Conservation (phyloP, 139 green algal species). For the Picochlorum sp. region DNA sequence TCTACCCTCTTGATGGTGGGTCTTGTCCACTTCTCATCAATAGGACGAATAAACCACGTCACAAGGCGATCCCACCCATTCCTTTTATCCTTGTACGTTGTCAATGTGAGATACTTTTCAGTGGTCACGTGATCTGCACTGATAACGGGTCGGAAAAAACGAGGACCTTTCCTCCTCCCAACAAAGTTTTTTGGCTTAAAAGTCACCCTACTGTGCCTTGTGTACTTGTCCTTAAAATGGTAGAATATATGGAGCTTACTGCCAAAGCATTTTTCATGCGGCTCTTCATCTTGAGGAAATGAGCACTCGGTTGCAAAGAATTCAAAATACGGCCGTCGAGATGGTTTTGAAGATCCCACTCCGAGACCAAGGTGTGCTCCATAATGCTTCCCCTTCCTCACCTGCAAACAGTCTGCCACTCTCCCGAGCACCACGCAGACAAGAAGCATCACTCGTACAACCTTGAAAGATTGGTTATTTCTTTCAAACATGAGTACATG, state of each 20-base stretch:
- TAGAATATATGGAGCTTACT: constrained; percentile 3
- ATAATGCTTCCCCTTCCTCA: not conserved
- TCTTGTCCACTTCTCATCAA: not conserved
- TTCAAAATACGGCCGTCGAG: not conserved
- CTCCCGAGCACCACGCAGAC: too few species aligned
- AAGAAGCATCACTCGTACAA: too few species aligned
- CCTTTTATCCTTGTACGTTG: not conserved
- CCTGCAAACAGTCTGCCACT: not conserved
- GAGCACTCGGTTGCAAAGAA: not conserved
- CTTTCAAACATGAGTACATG: too few species aligned
- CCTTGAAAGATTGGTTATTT: too few species aligned
- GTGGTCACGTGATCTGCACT: not conserved
- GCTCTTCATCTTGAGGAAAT: not conserved
- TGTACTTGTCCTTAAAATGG: constrained; percentile 1
- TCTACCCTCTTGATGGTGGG: not conserved
- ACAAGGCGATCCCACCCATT: constrained; percentile 1
- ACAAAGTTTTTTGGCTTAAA: constrained; percentile 1
- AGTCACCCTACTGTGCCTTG: not conserved
- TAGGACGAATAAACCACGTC: not conserved
- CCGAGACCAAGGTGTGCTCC: not conserved
- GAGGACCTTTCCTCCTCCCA: not conserved
- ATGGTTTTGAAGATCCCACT: not conserved
- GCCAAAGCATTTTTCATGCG: not conserved
- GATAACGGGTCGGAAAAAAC: not conserved
- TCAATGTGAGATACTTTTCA: not conserved